These are phyloP conservation scores for Leucosporidium creatinivorum DNA, from an alignment of 768 basidiomycete genomes.

Conservation along the genomic window DNA sequence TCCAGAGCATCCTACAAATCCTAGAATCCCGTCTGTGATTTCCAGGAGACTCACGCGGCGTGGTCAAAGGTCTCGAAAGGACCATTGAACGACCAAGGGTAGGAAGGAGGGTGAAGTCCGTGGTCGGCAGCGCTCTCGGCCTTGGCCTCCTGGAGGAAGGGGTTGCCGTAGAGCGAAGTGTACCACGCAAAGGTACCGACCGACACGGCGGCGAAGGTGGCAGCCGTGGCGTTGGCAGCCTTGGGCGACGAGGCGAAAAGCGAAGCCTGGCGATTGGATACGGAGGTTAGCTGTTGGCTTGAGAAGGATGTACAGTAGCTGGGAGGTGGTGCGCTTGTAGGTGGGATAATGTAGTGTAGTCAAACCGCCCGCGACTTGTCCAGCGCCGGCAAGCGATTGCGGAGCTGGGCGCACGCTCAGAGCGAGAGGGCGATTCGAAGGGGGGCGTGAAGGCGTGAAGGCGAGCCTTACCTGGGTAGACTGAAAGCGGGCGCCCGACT, in stretches of 20 bases:
- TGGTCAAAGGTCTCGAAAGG: constrained; percentile 89
- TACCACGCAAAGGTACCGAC: constrained; percentile 94
- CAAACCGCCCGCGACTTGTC: no score
- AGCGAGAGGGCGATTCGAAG: no score
- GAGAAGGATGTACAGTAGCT: no score
- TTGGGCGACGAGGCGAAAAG: neutral
- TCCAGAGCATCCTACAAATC: neutral
- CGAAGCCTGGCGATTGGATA: no score
- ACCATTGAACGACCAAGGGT: constrained; percentile 91
- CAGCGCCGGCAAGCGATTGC: no score
- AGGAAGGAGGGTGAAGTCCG: constrained; percentile 76
- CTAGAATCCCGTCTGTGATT: neutral
- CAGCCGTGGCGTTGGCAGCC: constrained; percentile 16
- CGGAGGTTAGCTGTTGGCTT: no score
- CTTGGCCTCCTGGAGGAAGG: constrained; percentile 84
- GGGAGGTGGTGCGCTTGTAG: no score
- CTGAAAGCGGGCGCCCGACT: no score
- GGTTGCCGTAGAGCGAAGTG: constrained; percentile 85
- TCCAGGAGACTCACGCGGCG: constrained; percentile 60
- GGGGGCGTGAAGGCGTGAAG: no score
- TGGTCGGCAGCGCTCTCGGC: constrained; percentile 89
- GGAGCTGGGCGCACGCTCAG: no score
- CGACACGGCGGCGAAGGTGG: constrained; percentile 46
- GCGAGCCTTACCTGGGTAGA: no score
- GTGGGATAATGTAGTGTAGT: no score